Percentiles rank a stretch among this genome's conserved stretches.
Evolutionary conservation across 2,329 filamentous ascomycete genomes (phyloP).

Genomic region (Monosporascus ibericus): DNA sequence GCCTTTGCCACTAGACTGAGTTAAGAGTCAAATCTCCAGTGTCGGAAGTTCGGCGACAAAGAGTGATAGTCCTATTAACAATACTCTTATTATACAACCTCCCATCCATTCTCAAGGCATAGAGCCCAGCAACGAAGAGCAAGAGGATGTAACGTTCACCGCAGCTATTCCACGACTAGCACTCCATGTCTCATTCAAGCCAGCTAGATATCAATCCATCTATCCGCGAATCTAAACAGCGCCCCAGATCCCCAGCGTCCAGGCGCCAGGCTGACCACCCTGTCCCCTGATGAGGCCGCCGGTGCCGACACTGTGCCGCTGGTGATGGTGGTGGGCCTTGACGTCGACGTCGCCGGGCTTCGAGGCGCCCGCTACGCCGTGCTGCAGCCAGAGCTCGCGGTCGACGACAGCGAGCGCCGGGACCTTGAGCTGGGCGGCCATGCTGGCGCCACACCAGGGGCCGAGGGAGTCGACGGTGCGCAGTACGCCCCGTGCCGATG

Average conservation of each 20-base stretch:
- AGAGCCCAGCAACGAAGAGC: background rate
- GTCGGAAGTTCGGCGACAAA: too few species aligned
- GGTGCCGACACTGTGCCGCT: slow-evolving; percentile 59
- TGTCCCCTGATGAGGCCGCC: slow-evolving; percentile 41
- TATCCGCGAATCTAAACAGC: slow-evolving; percentile 29
- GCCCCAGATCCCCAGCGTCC: slow-evolving; percentile 60
- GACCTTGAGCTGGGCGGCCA: slow-evolving; percentile 62
- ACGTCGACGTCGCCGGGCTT: slow-evolving; percentile 53
- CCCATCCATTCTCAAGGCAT: too few species aligned
- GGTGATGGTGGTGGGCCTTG: slow-evolving; percentile 37
- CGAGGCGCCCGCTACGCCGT: slow-evolving; percentile 58
- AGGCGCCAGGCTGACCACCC: slow-evolving; percentile 38
- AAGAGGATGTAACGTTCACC: background rate
- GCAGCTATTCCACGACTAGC: too few species aligned
- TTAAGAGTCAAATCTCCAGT: too few species aligned
- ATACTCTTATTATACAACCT: too few species aligned
- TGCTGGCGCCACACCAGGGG: slow-evolving; percentile 67
- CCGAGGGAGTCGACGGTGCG: slow-evolving; percentile 65
- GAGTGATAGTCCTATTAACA: too few species aligned
- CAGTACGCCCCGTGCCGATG: slow-evolving; percentile 49
- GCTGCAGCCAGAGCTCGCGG: slow-evolving; percentile 62
- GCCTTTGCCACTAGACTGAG: too few species aligned
- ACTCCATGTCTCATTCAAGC: too few species aligned
- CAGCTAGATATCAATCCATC: background rate
- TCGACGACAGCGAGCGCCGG: slow-evolving; percentile 65